These are phyloP conservation scores for Rhodotorula kratochvilovae DNA, from an alignment of 768 basidiomycete species.

Conservation along the genomic window DNA sequence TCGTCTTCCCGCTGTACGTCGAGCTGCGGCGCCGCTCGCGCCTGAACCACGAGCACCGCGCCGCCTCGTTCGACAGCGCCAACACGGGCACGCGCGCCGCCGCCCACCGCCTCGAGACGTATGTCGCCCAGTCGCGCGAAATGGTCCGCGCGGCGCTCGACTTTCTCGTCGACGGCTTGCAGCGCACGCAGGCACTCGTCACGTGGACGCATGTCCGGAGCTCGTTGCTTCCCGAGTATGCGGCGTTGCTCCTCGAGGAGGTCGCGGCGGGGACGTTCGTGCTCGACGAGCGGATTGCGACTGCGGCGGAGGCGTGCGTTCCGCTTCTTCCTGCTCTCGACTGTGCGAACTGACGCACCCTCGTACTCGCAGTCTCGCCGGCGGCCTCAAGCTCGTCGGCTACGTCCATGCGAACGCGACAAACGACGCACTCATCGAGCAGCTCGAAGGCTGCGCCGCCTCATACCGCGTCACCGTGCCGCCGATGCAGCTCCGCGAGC, in stretches of 20 bases:
- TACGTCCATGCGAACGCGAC: background rate
- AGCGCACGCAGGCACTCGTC: background rate
- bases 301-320: background rate
- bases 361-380: background rate
- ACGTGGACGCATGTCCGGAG: background rate
- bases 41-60: background rate
- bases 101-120: background rate
- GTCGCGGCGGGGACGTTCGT: background rate
- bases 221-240: background rate
- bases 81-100: background rate
- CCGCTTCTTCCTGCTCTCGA: background rate
- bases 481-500: background rate
- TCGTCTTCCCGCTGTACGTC: background rate
- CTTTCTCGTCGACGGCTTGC: background rate
- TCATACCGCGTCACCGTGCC: background rate
- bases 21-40: background rate
- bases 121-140: background rate
- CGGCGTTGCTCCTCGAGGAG: background rate
- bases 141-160: background rate
- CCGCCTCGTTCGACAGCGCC: background rate
- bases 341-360: accelerated
- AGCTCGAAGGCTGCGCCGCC: background rate
- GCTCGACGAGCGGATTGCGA: background rate
- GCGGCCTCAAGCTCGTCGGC: background rate
- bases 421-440: background rate